Evolutionary conservation across 768 basidiomycete genomes (phyloP).

Genomic region (Cystobasidium tubakii): DNA sequence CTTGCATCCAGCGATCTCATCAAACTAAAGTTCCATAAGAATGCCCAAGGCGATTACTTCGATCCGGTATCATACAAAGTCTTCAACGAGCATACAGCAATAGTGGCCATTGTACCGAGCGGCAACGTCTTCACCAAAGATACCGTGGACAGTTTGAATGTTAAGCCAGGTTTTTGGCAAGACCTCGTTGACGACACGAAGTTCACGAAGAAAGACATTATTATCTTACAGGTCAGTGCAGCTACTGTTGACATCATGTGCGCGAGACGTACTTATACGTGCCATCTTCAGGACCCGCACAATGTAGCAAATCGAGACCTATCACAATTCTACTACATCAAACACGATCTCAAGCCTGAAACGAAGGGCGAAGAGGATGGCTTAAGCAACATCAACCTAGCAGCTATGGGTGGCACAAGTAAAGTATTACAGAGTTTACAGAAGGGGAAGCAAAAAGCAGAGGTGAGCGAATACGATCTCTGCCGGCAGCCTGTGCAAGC

Average conservation of each 20-base stretch:
- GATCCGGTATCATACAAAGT: conserved; percentile 98
- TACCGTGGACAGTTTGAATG: conserved; percentile 54
- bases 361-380: conserved; percentile 47
- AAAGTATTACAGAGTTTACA: conserved; percentile 46
- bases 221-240: conserved; percentile 66
- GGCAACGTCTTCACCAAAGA: conserved; percentile 92
- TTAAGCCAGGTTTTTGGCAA: conserved; percentile 59
- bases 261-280: too few relatives aligned
- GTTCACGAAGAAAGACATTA: conserved; percentile 85
- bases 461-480: conserved; percentile 12
- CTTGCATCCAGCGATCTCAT: conserved; percentile 50
- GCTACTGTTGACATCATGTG: too few relatives aligned
- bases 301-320: conserved; percentile 50
- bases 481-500: too few relatives aligned
- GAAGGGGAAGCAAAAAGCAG: conserved; percentile 31
- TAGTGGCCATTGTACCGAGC: conserved; percentile 79
- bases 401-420: conserved; percentile 50
- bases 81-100: conserved; percentile 91
- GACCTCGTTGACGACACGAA: conserved; percentile 80
- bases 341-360: conserved; percentile 46
- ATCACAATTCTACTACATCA: conserved; percentile 52
- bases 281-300: conserved; percentile 48
- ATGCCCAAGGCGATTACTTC: conserved; percentile 60
- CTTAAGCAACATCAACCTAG: conserved; percentile 52
- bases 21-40: conserved; percentile 52